phyloP scores from a whole-genome alignment of 805 yeast genomes.

The Candida adriatica region DNA sequence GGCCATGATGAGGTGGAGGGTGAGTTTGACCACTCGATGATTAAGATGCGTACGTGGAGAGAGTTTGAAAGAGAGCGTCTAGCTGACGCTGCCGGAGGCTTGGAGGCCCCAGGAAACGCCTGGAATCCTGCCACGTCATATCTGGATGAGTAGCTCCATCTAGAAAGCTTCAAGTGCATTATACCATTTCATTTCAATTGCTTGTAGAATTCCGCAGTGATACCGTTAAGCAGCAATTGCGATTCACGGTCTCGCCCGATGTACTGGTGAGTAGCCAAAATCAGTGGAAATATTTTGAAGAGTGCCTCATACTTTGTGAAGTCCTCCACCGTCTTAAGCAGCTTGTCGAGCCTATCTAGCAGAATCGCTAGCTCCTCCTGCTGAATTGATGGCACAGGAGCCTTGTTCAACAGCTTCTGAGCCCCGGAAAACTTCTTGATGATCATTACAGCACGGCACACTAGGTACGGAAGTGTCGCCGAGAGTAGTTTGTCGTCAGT shows the following conservation, averaged over 20 bases:
- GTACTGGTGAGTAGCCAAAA: slow-evolving; percentile 19
- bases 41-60: slow-evolving; percentile 90
- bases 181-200: slow-evolving; percentile 12
- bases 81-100: slow-evolving; percentile 3
- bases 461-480: slow-evolving; percentile 39
- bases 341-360: slow-evolving; percentile 35
- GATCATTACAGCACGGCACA: slow-evolving; percentile 52
- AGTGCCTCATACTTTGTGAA: slow-evolving; percentile 5
- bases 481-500: slow-evolving; percentile 16
- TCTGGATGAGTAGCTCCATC: not conserved
- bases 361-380: slow-evolving; percentile 50
- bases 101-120: slow-evolving; percentile 21
- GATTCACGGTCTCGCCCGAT: slow-evolving; percentile 12
- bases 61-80: slow-evolving; percentile 72
- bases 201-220: slow-evolving; percentile 21
- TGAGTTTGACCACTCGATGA: slow-evolving; percentile 84
- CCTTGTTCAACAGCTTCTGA: slow-evolving; percentile 45
- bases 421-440: slow-evolving; percentile 62
- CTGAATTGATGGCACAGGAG: slow-evolving; percentile 65
- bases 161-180: not conserved
- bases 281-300: slow-evolving; percentile 18
- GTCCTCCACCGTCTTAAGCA: slow-evolving; percentile 15
- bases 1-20: slow-evolving; percentile 70
- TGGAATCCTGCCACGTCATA: slow-evolving; percentile 23
- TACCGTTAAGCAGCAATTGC: slow-evolving; percentile 13